A percentile compares a stretch with the other conserved stretches of the same genome.
Conservation (phyloP, 495 filamentous ascomycete species). For the Astrothelium subdiscretum region DNA sequence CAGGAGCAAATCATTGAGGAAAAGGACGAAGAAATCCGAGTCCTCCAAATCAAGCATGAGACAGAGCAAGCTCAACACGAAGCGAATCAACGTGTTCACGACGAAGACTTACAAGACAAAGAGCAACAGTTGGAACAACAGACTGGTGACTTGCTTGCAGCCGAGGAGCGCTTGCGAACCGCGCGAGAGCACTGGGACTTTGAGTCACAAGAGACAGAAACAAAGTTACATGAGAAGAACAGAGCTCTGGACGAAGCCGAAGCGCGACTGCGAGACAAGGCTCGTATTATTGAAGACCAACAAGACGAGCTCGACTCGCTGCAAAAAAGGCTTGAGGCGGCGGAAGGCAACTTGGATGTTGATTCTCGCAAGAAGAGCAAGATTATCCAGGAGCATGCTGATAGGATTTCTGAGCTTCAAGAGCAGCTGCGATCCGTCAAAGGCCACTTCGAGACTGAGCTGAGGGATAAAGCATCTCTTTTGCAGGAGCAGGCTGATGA, state of each 20-base stretch:
- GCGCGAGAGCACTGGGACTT: conserved; percentile 18
- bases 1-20: conserved; percentile 18
- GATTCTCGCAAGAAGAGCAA: conserved; percentile 11
- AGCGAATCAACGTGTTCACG: conserved; percentile 11
- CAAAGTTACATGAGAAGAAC: conserved; percentile 16
- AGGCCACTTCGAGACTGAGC: conserved; percentile 11
- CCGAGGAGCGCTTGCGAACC: conserved; percentile 17
- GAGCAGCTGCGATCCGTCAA: conserved; percentile 13
- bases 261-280: conserved; percentile 14
- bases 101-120: conserved; percentile 12
- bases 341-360: conserved; percentile 10
- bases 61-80: conserved; percentile 4
- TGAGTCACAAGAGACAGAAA: conserved; percentile 15
- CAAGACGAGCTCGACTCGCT: conserved; percentile 14
- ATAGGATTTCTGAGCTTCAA: conserved; percentile 16
- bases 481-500: conserved; percentile 14
- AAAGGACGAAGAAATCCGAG: conserved; percentile 19
- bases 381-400: conserved; percentile 11
- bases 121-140: conserved; percentile 14
- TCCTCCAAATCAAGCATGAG: conserved; percentile 11
- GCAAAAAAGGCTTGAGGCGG: conserved; percentile 13
- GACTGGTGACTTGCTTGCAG: conserved; percentile 13
- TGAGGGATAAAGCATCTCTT: conserved; percentile 15
- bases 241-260: conserved; percentile 13
- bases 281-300: conserved; percentile 14